Conservation (phyloP, 768 basidiomycete species). For the Psilocybe sp. region DNA sequence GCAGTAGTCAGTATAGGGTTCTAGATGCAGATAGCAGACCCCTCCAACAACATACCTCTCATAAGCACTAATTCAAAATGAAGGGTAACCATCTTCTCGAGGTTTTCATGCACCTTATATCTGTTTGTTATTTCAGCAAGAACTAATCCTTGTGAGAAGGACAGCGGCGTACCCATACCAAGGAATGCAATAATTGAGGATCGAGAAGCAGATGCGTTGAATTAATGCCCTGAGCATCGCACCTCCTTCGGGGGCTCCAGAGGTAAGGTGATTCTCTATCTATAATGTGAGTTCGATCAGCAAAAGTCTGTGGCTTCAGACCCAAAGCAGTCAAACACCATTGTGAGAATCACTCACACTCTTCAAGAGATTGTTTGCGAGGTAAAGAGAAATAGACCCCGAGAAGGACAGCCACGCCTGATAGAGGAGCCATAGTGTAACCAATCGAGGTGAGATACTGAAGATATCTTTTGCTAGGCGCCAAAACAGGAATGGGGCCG, state of each 20-base stretch:
- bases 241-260: not conserved
- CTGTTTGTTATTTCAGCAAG: no score
- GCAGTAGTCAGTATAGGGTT: not conserved
- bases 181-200: no score
- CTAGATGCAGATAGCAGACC: no score
- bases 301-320: no score
- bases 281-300: not conserved
- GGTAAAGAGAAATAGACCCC: conserved; percentile 21
- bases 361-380: conserved; percentile 13
- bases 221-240: not conserved
- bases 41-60: not conserved
- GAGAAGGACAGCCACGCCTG: conserved; percentile 23
- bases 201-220: not conserved
- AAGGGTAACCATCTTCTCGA: not conserved
- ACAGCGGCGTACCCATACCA: not conserved
- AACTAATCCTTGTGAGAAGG: not conserved
- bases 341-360: no score
- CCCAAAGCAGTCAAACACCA: no score
- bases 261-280: not conserved
- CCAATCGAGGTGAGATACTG: conserved; percentile 14
- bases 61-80: not conserved
- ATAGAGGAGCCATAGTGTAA: conserved; percentile 18
- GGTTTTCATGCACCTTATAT: not conserved
- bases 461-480: conserved; percentile 22
- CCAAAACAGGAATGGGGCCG: conserved; percentile 13